Base-by-base conservation (phyloP, 768 basidiomycete genomes). In the Serendipita sp. region DNA sequence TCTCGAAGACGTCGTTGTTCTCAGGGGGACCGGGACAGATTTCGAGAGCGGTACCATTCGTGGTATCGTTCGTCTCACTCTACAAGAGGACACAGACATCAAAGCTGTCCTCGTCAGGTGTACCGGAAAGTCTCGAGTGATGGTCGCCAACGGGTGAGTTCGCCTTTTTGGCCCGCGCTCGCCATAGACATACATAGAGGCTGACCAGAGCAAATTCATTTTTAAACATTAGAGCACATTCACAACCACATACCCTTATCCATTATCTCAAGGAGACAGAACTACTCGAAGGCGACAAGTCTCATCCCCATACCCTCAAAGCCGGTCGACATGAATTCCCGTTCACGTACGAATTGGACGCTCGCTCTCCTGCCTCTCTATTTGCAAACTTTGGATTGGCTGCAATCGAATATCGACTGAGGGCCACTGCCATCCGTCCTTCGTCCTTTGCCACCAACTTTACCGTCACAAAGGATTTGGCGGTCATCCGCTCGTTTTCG, bases 271-370 rank as follows among this genome's bases (percentile, higher is more conserved):
- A 85, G 71, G 86, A 91, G 73, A 83, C 91, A 65, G 89, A 82
- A 2, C 83, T 96, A 76, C 84, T 95, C 58, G 86, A 91, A 69
- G 88, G 88, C 64, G 83, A 85, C 69, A 87, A 83, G 73, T 79
- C 78, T 45, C 85, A 87, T 70, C 77, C 80, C 10, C 91, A 90
- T 69, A 97, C 93, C 0, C 84, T 97, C 72, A 96, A 97, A 75
- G 91, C 93, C n/a, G 95, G 95, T 13, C 84, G 83, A 40, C 95
- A 98, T 71, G 75, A 84, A 29, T 97, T 97, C 74, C 94, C 94
- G 27, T 98, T 98, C 76, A 84, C 85, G 68, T 81, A 96, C 65
- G 83, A 86, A 66, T 77, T 97, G 33, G 89, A 90, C 27, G 91
- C 90, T 44, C 82, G 85, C 3, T 78, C 96, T 2, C 95, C 95